Percentiles rank a stretch among this genome's conserved stretches.
Conservation (phyloP, 192 early-diverging fungal species). For the Diversispora eburnea region DNA sequence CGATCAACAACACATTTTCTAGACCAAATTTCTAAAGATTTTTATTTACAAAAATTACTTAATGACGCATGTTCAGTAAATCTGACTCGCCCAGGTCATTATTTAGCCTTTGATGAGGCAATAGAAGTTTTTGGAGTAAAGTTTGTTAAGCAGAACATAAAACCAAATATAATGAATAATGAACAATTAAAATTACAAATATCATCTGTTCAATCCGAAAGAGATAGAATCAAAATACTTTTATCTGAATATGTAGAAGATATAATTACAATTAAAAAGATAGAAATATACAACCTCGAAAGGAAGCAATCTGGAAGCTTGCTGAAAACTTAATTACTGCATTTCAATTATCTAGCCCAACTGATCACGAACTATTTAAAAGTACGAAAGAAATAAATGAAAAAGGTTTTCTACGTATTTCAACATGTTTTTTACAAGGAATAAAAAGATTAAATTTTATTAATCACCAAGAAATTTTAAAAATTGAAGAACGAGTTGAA, state of each 20-base stretch:
- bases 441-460: not conserved
- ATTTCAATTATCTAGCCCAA: not conserved
- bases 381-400: not conserved
- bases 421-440: not conserved
- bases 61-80: not conserved
- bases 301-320: not conserved
- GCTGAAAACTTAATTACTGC: not conserved
- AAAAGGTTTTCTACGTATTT: not conserved
- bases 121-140: constrained; percentile 8
- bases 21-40: not conserved
- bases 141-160: constrained; percentile 7
- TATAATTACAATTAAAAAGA: not conserved
- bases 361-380: not conserved
- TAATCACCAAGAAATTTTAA: constrained; percentile 1
- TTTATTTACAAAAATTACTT: not conserved
- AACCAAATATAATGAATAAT: not conserved
- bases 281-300: not conserved
- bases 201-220: not conserved
- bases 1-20: not conserved
- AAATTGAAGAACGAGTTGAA: not conserved
- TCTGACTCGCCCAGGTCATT: not conserved
- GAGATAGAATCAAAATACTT: not conserved
- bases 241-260: constrained; percentile 8
- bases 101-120: constrained; percentile 3
- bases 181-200: constrained; percentile 10